Evolutionary conservation across 305 asterid species (phyloP), one percentile per base, ranked within the genome.

Genomic region (Fraxinus ornus): DNA sequence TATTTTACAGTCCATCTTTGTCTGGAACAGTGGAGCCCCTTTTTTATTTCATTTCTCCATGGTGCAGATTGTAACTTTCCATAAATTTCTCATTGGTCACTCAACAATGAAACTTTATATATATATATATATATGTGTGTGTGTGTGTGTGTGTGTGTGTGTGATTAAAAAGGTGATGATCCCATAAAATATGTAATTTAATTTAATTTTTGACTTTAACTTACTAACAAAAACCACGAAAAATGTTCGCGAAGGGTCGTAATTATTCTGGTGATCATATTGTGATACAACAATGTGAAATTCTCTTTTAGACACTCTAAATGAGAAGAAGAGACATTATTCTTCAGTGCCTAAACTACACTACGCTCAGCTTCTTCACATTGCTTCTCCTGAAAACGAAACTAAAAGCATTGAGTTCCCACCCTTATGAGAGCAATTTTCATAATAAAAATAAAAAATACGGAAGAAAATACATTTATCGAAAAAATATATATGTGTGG

Each of bases 371-470:
- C 77, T 28, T 77, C 49, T 78, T 81, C 75, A 88, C 86, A 87
- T 83, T 82, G 87, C 86, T 24, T 84, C 89, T 81, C 92, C 94
- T 92, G 89, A 17, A 52, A 82, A 13, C 12, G 8, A 44, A 57
- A 33, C 8, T 28, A 12, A 44, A 39, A 82, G 7, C 26, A 22
- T 47, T 47, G 19, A 47, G n/a, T 47, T 12, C 39, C 60, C 60
- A 52, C 62, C 6, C 22, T 52, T 68, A 21, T 24, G 4, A 21
- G 17, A n/a, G 68, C 7, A 3, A n/a, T 0, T 2, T 33, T 49
- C 32, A 71, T 1, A 4, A n/a, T 71, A 1, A 35, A 49, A 26
- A 30, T 49, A 44, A 28, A 39, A 7, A 32, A 24, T 30, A 22
- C 36, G 13, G 4, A 32, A 0, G 52, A 3, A 19, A 19, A 57